Base-by-base conservation (phyloP, 108 stramenopile genomes). In the Epithemia pelagica region DNA sequence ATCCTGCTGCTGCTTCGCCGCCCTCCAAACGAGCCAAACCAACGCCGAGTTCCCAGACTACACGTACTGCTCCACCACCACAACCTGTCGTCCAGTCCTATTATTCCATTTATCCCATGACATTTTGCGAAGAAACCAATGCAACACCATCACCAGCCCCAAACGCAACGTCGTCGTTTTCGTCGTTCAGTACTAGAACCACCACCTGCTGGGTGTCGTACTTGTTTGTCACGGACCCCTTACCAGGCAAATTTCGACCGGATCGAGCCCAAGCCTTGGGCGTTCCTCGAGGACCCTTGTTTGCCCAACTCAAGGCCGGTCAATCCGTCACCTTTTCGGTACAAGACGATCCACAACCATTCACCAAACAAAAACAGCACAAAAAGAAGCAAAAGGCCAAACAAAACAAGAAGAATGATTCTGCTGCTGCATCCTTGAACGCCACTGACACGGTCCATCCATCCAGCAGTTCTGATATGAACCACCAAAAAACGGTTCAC, bases 261-360 rank as follows among this genome's bases (percentile, higher is more conserved):
- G 78, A 87, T 15, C 75, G 75, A 62, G 96, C 96, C 29, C 70
- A 54, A 46, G 75, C 64, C 31, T 68, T 94, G 27, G 86, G 90
- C 15, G 84, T 97, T 2, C 91, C 89, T 28, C 68, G 58, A 56
- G 96, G 96, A 64, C 94, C 94, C 7, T 22, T 89, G 61, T 97
- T 83, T 74, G 85, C 79, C 24, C 63, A 87, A 75, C 66, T 97
- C 26, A 91, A 94, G 59, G 51, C 77, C 27, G 96, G 96, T 27
- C 79, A 91, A 63, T 59, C 66, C 23, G 80, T 95, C n/a, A 94
- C 88, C 0, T 88, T 92, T 76, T 30, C 65, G n/a, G 37, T 46
- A 15, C 10, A 15, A 5, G 37, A 15, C 37, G 37, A 15, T 15
- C 10, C 10, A 10, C 37, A 46, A 5, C 5, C 37, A 10, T 10